Base-by-base conservation (phyloP, 2,329 filamentous ascomycete species). In the Trichoderma breve region DNA sequence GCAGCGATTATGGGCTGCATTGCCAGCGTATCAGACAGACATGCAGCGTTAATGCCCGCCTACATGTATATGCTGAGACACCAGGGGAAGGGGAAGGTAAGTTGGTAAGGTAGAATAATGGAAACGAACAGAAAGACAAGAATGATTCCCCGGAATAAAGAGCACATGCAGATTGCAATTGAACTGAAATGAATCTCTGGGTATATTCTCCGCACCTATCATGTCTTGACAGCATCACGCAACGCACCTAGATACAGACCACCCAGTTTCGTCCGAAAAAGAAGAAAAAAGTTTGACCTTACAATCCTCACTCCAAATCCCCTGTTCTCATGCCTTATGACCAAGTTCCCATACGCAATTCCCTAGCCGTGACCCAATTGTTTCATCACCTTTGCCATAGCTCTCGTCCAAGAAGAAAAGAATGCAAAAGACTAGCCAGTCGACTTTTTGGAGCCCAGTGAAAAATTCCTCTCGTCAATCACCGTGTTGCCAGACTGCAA, bases 401-500 rank as follows among this genome's bases (percentile, higher is more conserved):
- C 39, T 60, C 28, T 62, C 65, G 65, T 30, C 34, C 55, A 43
- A 34, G 43, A 68, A 36, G 21, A 60, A 28, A 28, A 32, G 9
- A 32, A 60, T n/a, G 32, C 24, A 28, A 18, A 12, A 39, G 2
- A 34, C 18, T 34, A 34, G 53, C 26, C 18, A n/a, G 30, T 57
- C n/a, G 26, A 34, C 24, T 18, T 36, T 63, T 73, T 73, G 60
- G 28, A 53, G 21, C 36, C 71, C 53, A 77, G 71, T n/a, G 73
- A 73, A 75, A 82, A 82, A 73, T 79, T 82, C 36, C 81, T 78
- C 58, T 82, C 80, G 63, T 83, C 81, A 73, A 83, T 78, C 12
- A 80, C 81, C 14, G 82, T 83, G 72, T 82, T 79, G 1, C 82
- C 82, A 14, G 81, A 80, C 62, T 76, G 78, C 62, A 83, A 74